phyloP scores from a whole-genome alignment of 2,329 filamentous ascomycete genomes.

The Leptoxyphium fumago region DNA sequence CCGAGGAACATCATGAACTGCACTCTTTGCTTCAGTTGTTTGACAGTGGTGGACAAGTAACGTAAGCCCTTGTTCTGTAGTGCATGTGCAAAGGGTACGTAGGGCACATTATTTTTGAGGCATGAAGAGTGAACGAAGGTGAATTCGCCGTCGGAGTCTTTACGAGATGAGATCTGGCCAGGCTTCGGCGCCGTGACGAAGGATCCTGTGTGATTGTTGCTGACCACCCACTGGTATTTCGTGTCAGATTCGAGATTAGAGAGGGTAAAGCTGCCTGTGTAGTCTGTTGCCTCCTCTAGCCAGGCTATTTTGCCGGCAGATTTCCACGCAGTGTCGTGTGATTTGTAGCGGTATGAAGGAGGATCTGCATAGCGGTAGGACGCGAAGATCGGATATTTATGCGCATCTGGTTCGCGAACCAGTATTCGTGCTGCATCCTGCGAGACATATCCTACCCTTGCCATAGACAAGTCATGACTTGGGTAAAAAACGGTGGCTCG shows the following conservation, averaged over 20 bases:
- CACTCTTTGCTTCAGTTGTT: constrained; percentile 44
- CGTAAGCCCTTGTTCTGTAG: constrained; percentile 69
- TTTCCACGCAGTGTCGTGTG: constrained; percentile 49
- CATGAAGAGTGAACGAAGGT: constrained; percentile 89
- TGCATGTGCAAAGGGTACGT: constrained; percentile 69
- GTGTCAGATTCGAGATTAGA: constrained; percentile 54
- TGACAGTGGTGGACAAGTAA: constrained; percentile 59
- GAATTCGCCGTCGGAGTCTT: constrained; percentile 52
- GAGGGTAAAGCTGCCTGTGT: constrained; percentile 56
- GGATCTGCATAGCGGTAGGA: constrained; percentile 37
- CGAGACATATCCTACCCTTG: constrained; percentile 75
- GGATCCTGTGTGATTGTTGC: constrained; percentile 71
- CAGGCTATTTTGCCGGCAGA: constrained; percentile 47
- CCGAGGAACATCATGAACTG: constrained; percentile 63
- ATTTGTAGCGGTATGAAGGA: constrained; percentile 37
- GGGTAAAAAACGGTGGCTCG: constrained; percentile 56
- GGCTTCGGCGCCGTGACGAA: constrained; percentile 64
- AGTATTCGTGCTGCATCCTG: constrained; percentile 65
- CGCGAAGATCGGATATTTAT: constrained; percentile 60
- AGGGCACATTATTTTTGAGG: constrained; percentile 82
- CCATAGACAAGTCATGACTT: constrained; percentile 65
- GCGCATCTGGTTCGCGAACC: constrained; percentile 65
- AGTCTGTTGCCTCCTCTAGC: constrained; percentile 68
- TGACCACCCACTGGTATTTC: constrained; percentile 69
- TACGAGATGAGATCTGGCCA: constrained; percentile 41